Percentiles rank a stretch among this genome's conserved stretches.
These are phyloP conservation scores for Periconia macrospinosa DNA, from an alignment of 2,329 filamentous ascomycete species.

Conservation along the genomic window DNA sequence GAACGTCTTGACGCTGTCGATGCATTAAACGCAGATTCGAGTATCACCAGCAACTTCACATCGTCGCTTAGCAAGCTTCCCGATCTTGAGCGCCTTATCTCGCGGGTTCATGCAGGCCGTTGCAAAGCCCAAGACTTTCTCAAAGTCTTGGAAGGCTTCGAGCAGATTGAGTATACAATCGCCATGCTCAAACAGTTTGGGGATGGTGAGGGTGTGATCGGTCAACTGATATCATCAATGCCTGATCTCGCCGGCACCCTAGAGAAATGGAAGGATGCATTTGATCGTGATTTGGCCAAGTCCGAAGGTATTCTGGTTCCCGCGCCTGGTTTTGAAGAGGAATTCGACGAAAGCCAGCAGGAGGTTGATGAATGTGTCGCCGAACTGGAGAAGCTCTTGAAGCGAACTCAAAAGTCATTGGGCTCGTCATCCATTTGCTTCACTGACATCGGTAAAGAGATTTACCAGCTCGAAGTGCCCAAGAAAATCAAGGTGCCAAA, in stretches of 20 bases:
- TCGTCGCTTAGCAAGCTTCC: conserved; percentile 88
- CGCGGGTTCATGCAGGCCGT: conserved; percentile 87
- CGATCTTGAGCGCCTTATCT: conserved; percentile 91
- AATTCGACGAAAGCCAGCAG: conserved; percentile 84
- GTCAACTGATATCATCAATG: conserved; percentile 81
- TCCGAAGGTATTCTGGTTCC: conserved; percentile 83
- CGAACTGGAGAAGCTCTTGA: conserved; percentile 71
- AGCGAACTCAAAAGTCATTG: conserved; percentile 70
- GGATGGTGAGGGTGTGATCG: conserved; percentile 79
- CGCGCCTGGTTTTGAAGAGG: conserved; percentile 82
- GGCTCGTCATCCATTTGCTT: conserved; percentile 65
- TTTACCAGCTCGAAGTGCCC: conserved; percentile 92
- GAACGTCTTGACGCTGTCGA: conserved; percentile 93
- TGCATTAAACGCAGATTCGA: conserved; percentile 80
- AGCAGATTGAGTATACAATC: conserved; percentile 96
- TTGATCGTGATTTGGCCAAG: conserved; percentile 78
- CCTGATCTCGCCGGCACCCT: conserved; percentile 76
- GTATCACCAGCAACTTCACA: conserved; percentile 82
- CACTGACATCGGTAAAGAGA: conserved; percentile 87
- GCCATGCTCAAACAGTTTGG: conserved; percentile 73
- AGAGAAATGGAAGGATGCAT: conserved; percentile 86
- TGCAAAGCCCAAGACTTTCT: conserved; percentile 93
- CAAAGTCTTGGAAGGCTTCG: conserved; percentile 90
- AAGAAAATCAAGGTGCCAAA: conserved; percentile 84
- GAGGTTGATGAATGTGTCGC: conserved; percentile 74